Conservation (phyloP, 768 basidiomycete species). For the Peribolospora kevripleyi region DNA sequence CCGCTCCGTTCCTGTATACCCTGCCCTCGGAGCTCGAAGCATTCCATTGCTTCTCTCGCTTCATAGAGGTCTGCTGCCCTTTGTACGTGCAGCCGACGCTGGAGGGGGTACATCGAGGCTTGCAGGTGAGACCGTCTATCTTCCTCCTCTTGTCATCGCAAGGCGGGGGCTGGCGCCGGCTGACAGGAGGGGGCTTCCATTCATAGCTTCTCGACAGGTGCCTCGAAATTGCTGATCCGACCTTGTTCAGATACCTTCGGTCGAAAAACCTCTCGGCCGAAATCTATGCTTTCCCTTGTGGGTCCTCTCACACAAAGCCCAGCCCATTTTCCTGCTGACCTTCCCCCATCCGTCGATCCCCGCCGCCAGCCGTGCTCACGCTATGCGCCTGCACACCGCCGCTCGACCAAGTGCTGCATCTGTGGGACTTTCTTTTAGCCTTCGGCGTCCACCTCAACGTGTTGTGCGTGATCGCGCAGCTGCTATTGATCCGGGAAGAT, state of each 20-base stretch:
- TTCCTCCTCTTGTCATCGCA: neutral
- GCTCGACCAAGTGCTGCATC: slow-evolving; percentile 68
- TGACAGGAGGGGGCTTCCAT: neutral
- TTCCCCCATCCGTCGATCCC: neutral
- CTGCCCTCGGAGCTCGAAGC: slow-evolving; percentile 98
- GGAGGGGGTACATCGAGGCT: slow-evolving; percentile 79
- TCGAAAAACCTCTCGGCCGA: slow-evolving; percentile 85
- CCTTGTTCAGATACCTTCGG: slow-evolving; percentile 53
- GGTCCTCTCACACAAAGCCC: slow-evolving; percentile 17
- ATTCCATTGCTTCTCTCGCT: slow-evolving; percentile 85
- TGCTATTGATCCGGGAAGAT: slow-evolving; percentile 68
- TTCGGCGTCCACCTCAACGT: slow-evolving; percentile 94
- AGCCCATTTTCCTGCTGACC: neutral
- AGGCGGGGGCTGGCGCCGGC: neutral
- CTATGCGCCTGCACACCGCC: slow-evolving; percentile 93
- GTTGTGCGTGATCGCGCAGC: slow-evolving; percentile 84
- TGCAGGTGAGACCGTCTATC: slow-evolving; percentile 37
- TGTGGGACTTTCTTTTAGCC: slow-evolving; percentile 94
- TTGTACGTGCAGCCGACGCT: slow-evolving; percentile 91
- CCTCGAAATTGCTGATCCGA: slow-evolving; percentile 69
- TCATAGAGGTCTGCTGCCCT: slow-evolving; percentile 84
- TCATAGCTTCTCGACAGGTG: slow-evolving; percentile 71
- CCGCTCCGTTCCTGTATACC: slow-evolving; percentile 89
- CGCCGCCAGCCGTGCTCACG: slow-evolving; percentile 52
- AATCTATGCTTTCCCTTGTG: slow-evolving; percentile 92